Evolutionary conservation across 345 rosid genomes (phyloP).

Genomic region (Salix caprea): DNA sequence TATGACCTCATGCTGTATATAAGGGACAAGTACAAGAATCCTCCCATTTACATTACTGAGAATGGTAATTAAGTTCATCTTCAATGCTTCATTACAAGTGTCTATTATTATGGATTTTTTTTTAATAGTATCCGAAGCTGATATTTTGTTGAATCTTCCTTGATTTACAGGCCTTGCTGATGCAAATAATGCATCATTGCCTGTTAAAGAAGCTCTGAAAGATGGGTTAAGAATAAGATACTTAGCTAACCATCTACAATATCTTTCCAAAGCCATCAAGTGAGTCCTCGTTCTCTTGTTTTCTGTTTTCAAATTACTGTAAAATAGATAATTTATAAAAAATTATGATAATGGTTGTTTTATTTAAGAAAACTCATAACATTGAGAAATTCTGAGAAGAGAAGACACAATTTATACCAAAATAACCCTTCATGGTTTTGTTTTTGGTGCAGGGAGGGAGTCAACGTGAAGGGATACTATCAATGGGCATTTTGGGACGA

Average conservation of each 20-base stretch:
- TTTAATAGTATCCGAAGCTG: background rate
- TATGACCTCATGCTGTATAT: slow-evolving; percentile 22
- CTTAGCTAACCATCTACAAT: slow-evolving; percentile 28
- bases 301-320: background rate
- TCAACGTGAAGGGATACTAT: slow-evolving; percentile 49
- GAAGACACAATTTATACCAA: too few relatives aligned
- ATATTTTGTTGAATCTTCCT: background rate
- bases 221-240: slow-evolving; percentile 40
- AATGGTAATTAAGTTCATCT: slow-evolving; percentile 28
- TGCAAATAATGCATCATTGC: slow-evolving; percentile 25
- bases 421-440: background rate
- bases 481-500: slow-evolving; percentile 60
- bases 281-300: slow-evolving; percentile 6
- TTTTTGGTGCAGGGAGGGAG: slow-evolving; percentile 37
- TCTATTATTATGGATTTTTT: background rate
- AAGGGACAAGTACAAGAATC: slow-evolving; percentile 22
- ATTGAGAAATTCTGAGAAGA: too few relatives aligned
- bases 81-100: background rate
- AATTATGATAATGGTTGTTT: too few relatives aligned
- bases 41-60: slow-evolving; percentile 38
- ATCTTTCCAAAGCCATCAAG: slow-evolving; percentile 33
- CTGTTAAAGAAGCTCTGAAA: slow-evolving; percentile 28
- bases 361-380: too few relatives aligned
- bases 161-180: slow-evolving; percentile 33
- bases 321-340: too few relatives aligned